Conservation (phyloP, 371 early-diverging fungal species). For the Mucor plumbeus region DNA sequence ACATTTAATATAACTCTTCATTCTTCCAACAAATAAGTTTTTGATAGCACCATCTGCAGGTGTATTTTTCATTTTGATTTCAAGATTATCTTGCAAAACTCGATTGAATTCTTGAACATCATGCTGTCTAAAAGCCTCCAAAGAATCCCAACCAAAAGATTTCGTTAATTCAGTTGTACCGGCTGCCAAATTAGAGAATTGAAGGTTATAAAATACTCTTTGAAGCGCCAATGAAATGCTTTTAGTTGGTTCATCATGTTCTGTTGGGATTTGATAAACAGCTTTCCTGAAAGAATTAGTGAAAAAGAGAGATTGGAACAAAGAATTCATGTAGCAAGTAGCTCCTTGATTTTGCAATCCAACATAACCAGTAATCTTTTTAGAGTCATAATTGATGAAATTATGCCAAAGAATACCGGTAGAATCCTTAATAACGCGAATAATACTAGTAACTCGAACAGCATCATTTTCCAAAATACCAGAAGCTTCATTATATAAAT, state of each 20-base stretch:
- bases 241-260: conserved; percentile 80
- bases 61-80: conserved; percentile 89
- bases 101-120: conserved; percentile 97
- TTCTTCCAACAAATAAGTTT: conserved; percentile 89
- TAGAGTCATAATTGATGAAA: conserved; percentile 87
- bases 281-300: conserved; percentile 94
- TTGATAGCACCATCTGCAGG: conserved; percentile 90
- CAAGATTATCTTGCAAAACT: conserved; percentile 93
- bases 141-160: conserved; percentile 96
- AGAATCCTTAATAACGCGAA: conserved; percentile 83
- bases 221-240: conserved; percentile 91
- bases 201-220: conserved; percentile 90
- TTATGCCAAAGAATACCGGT: conserved; percentile 95
- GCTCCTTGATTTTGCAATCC: conserved; percentile 98
- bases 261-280: conserved; percentile 90
- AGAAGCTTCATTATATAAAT: conserved; percentile 8
- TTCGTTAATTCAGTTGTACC: conserved; percentile 92
- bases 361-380: conserved; percentile 88
- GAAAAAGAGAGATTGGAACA: conserved; percentile 96
- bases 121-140: conserved; percentile 95
- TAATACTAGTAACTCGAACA: conserved; percentile 72
- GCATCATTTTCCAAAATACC: conserved; percentile 58
- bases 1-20: conserved; percentile 94
- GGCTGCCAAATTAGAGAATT: conserved; percentile 70
- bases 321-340: conserved; percentile 99